These are phyloP conservation scores for Trichophyton simii DNA, from an alignment of 2,329 filamentous ascomycete species.

Conservation along the genomic window DNA sequence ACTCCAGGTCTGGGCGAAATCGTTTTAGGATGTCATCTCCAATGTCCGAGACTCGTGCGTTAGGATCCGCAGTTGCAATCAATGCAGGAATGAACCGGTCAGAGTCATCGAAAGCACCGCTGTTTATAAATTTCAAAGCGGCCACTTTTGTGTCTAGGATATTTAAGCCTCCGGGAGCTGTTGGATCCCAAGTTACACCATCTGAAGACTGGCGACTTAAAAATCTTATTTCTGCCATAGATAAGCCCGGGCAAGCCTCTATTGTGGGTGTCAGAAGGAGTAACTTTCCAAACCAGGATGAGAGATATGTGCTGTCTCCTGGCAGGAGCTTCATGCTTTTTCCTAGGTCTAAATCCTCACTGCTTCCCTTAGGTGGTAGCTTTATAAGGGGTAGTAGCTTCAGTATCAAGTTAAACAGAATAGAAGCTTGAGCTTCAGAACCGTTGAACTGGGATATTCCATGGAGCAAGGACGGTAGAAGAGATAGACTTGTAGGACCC, in stretches of 20 bases:
- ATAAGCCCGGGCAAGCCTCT: slow-evolving; percentile 48
- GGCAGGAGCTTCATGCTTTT: slow-evolving; percentile 53
- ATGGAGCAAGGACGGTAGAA: slow-evolving; percentile 58
- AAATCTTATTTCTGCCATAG: slow-evolving; percentile 54
- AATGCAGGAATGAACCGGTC: slow-evolving; percentile 76
- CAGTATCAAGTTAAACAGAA: slow-evolving; percentile 72
- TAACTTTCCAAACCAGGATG: slow-evolving; percentile 63
- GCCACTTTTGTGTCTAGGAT: slow-evolving; percentile 58
- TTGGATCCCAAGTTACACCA: slow-evolving; percentile 49
- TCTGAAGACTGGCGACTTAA: slow-evolving; percentile 45
- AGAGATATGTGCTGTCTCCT: slow-evolving; percentile 61
- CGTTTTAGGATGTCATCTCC: slow-evolving; percentile 83
- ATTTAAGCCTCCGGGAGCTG: slow-evolving; percentile 48
- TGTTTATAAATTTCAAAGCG: slow-evolving; percentile 60
- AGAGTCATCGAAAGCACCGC: slow-evolving; percentile 69
- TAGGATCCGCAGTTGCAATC: slow-evolving; percentile 69
- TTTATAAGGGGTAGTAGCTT: slow-evolving; percentile 55
- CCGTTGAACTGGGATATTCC: slow-evolving; percentile 39
- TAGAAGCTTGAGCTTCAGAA: slow-evolving; percentile 43
- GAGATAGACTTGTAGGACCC: slow-evolving; percentile 47
- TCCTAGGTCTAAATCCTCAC: slow-evolving; percentile 61
- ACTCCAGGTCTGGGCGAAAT: slow-evolving; percentile 56
- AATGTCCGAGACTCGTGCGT: slow-evolving; percentile 62
- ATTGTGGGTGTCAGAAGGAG: slow-evolving; percentile 51
- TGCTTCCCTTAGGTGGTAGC: slow-evolving; percentile 62